Evolutionary conservation across 768 basidiomycete species (phyloP).

Genomic region (Coprinopsis sp.): DNA sequence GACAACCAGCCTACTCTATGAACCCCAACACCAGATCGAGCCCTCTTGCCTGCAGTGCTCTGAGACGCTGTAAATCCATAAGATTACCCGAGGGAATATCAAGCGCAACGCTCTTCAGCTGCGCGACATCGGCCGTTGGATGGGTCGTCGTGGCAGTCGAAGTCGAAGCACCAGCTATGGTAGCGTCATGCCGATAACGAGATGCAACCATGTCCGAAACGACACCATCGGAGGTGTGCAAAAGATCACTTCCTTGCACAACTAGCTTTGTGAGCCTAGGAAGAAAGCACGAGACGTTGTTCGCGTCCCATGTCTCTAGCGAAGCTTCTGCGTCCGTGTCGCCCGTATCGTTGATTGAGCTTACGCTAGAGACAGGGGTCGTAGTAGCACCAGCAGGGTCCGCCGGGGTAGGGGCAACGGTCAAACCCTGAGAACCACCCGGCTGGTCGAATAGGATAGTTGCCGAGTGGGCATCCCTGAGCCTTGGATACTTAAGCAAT

Average conservation of each 20-base stretch:
- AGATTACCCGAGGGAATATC: constrained; percentile 28
- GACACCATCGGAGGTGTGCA: constrained; percentile 25
- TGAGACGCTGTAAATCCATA: constrained; percentile 24
- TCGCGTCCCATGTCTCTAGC: not conserved
- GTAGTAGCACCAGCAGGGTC: not conserved
- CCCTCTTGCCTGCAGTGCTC: constrained; percentile 28
- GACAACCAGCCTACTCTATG: no score
- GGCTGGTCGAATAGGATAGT: not conserved
- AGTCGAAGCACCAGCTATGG: no score
- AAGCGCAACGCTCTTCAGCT: constrained; percentile 25
- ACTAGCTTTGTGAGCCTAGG: constrained; percentile 25
- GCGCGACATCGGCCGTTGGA: constrained; percentile 16
- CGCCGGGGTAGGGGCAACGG: constrained; percentile 9
- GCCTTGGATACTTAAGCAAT: constrained; percentile 20
- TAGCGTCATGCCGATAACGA: constrained; percentile 18
- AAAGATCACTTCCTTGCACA: constrained; percentile 25
- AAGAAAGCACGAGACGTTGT: constrained; percentile 15
- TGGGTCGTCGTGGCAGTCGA: no score
- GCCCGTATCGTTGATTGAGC: no score
- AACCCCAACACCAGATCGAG: constrained; percentile 22
- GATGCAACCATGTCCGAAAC: constrained; percentile 34
- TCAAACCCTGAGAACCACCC: constrained; percentile 2
- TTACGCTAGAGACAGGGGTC: not conserved
- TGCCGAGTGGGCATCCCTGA: constrained; percentile 1
- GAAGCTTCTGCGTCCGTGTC: no score